phyloP scores from a whole-genome alignment of 441 rosid species.

The Pelargonium fulgidum region DNA sequence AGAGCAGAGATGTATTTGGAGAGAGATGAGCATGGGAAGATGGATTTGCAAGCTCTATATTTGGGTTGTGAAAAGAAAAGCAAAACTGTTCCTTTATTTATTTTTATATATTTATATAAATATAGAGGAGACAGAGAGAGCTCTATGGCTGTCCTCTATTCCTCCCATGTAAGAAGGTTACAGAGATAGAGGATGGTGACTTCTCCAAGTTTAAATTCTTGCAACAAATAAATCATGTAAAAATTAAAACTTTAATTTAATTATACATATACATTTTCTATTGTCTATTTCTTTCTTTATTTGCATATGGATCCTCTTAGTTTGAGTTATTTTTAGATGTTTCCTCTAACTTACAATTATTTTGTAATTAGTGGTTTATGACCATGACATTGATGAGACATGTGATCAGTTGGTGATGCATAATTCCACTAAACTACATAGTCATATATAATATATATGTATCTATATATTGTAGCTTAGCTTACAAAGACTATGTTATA shows the following conservation, averaged over 20 bases:
- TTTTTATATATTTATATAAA: not conserved
- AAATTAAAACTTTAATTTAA: not conserved
- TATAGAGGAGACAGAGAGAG: conserved; percentile 6
- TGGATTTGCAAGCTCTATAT: conserved; percentile 2
- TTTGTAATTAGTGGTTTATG: not conserved
- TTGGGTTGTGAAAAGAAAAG: not conserved
- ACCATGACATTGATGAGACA: not conserved
- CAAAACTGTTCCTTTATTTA: not conserved
- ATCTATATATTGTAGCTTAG: not conserved
- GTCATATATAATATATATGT: not conserved
- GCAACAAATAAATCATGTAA: too few species aligned
- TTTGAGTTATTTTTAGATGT: not conserved
- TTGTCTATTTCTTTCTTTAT: not conserved
- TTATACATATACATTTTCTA: not conserved
- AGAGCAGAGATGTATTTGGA: conserved; percentile 2
- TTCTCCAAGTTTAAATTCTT: not conserved
- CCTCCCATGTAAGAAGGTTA: too few species aligned
- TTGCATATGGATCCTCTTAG: too few species aligned
- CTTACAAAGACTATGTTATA: not conserved
- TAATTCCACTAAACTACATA: not conserved
- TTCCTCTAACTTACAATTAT: not conserved
- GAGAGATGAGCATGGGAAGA: conserved; percentile 2
- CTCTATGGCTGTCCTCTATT: not conserved
- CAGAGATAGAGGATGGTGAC: not conserved
- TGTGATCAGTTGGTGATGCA: conserved; percentile 3